Evolutionary conservation across 306 rosid species (phyloP).

Genomic region (Dicorynia guianensis): DNA sequence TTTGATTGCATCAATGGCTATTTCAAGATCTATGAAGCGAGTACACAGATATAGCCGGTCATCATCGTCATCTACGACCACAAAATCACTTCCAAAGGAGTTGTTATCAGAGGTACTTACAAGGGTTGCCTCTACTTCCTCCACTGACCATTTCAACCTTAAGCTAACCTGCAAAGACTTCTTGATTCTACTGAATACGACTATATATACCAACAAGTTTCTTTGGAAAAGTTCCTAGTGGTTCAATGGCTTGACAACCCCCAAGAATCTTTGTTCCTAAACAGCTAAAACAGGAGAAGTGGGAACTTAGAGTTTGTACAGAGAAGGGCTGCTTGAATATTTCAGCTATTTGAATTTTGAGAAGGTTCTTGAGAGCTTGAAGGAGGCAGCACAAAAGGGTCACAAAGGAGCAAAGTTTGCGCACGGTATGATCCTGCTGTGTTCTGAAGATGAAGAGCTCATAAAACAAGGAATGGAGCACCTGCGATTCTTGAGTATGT

Average conservation of each 20-base stretch:
- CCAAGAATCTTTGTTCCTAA: not conserved
- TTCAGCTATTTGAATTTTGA: not conserved
- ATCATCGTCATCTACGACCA: not conserved
- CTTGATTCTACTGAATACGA: not conserved
- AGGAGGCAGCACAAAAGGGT: constrained; percentile 22
- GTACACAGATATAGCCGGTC: not conserved
- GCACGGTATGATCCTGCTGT: constrained; percentile 36
- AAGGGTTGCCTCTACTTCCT: constrained; percentile 36
- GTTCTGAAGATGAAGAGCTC: not conserved
- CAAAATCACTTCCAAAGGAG: constrained; percentile 35
- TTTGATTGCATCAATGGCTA: not conserved
- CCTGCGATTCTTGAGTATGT: constrained; percentile 5
- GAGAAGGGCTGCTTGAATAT: constrained; percentile 36
- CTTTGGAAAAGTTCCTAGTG: not conserved
- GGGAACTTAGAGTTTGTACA: constrained; percentile 32
- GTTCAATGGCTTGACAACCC: not conserved
- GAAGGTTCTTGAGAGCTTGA: not conserved
- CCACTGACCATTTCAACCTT: constrained; percentile 13
- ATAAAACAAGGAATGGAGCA: constrained; percentile 25
- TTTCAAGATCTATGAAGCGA: not conserved
- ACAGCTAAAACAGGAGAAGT: not conserved
- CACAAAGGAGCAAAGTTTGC: constrained; percentile 42
- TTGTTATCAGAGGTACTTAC: constrained; percentile 28
- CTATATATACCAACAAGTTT: not conserved
- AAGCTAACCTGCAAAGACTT: constrained; percentile 33